Base-by-base conservation (phyloP, 2,329 filamentous ascomycete genomes). In the Fusarium fracticaudum region DNA sequence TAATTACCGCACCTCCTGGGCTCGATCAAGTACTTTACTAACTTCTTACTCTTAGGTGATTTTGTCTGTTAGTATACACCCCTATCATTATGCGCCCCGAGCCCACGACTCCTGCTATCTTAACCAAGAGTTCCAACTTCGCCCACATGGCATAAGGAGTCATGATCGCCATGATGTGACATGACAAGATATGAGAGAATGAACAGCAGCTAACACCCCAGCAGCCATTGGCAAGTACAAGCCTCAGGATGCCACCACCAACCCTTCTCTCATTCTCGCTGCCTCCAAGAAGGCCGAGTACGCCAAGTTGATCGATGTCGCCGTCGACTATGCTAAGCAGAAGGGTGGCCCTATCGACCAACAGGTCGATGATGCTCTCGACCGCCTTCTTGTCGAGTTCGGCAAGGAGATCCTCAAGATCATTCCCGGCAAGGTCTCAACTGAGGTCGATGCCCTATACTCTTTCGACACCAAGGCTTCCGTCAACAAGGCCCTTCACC, bases 181-280 rank as follows among this genome's bases (percentile, higher is more conserved):
- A 69, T 65, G 59, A 20, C 24, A 59, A 75, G 61, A 71, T 71
- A 57, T 65, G 43, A 67, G 61, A 58, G n/a, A 62, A 33, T 59
- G 55, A 29, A 50, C 45, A 44, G 51, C 31, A 75, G 72, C 80
- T 82, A 24, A 82, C 76, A 26, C 47, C 20, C n/a, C 20, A 67
- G 84, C 87, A 91, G 95, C 95, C 85, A 99, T 99, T 85, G 95
- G 90, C 89, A 98, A 98, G 90, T 99, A 99, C 92, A 97, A 98
- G 92, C 96, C 96, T 77, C 95, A 99, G 90, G 96, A 99, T 94
- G 96, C 96, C 83, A 99, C 96, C 85, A 99, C 96, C 88, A 99
- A 99, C 92, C 96, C 96, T 70, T 98, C 96, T 75, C 90, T 99
- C 84, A 98, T 99, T 86, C 93, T 99, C 83, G 96, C 95, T 78